Evolutionary conservation across 352 stramenopile genomes (phyloP).

Genomic region (Phytophthora agathidicida): DNA sequence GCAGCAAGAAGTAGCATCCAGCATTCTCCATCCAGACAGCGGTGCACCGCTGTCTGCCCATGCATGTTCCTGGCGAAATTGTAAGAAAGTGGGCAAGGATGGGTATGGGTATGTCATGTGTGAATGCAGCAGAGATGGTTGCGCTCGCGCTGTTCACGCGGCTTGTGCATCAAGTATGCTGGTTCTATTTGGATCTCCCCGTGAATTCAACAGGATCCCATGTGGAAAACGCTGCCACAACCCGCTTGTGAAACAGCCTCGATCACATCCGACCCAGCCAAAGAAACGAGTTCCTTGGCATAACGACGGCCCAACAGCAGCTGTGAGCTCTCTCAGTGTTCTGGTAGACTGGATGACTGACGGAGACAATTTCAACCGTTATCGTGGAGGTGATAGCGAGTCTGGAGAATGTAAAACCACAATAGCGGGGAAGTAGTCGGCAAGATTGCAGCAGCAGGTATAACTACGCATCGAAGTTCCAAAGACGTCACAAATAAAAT

Average conservation of each 20-base stretch:
- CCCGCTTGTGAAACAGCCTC: neutral
- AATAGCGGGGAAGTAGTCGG: neutral
- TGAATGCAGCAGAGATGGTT: constrained; percentile 1
- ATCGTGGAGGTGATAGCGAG: neutral
- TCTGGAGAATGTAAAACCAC: neutral
- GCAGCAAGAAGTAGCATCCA: too few species aligned
- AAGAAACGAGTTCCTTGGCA: constrained; percentile 4
- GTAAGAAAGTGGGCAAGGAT: too few species aligned
- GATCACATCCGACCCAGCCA: neutral
- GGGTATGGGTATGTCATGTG: too few species aligned
- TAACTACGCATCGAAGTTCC: neutral
- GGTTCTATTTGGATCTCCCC: neutral
- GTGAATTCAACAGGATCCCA: neutral
- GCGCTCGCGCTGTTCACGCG: neutral
- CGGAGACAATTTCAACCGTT: constrained; percentile 1
- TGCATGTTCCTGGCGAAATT: too few species aligned
- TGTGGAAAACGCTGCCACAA: constrained; percentile 17
- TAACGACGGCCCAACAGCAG: neutral
- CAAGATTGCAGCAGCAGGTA: neutral
- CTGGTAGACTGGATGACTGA: constrained; percentile 2
- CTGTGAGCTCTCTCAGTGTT: constrained; percentile 2
- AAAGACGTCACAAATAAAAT: constrained; percentile 13
- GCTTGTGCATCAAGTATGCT: constrained; percentile 3
- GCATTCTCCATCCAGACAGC: too few species aligned
- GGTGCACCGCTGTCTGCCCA: too few species aligned